phyloP scores from a whole-genome alignment of 202 grass and related monocot species.

The Carex sylvatica region DNA sequence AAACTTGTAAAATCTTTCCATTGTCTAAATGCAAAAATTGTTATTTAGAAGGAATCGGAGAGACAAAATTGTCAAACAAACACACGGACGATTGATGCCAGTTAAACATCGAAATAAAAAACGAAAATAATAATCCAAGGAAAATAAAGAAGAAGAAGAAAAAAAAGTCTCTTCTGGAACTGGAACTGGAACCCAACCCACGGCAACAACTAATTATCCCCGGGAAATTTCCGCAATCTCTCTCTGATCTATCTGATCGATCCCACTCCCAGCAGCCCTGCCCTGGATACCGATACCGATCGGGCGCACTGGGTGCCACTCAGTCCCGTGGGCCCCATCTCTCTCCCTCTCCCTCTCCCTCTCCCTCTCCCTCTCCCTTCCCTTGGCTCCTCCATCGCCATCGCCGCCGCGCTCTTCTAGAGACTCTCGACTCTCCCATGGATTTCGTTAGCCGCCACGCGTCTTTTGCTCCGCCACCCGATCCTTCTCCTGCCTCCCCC shows the following conservation, averaged over 20 bases:
- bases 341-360: slow-evolving; percentile 21
- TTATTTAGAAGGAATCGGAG: background rate
- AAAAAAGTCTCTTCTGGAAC: slow-evolving; percentile 4
- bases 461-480: slow-evolving; percentile 31
- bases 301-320: slow-evolving; percentile 95
- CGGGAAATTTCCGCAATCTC: background rate
- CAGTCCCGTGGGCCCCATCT: slow-evolving; percentile 63
- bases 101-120: background rate
- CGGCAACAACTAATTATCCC: background rate
- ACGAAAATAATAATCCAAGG: background rate
- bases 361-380: slow-evolving; percentile 42
- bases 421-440: slow-evolving; percentile 46
- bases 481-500: slow-evolving; percentile 28
- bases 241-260: background rate
- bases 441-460: slow-evolving; percentile 87
- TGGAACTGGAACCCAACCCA: too few relatives aligned
- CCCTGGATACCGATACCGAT: slow-evolving; percentile 34
- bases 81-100: too few relatives aligned
- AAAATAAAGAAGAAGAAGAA: background rate
- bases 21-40: background rate
- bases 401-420: slow-evolving; percentile 56
- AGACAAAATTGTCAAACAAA: background rate
- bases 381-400: slow-evolving; percentile 50
- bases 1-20: too few relatives aligned
- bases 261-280: background rate